Evolutionary conservation across 768 basidiomycete species (phyloP), one percentile per base, ranked within the genome.

Genomic region (Boletellus sp.): DNA sequence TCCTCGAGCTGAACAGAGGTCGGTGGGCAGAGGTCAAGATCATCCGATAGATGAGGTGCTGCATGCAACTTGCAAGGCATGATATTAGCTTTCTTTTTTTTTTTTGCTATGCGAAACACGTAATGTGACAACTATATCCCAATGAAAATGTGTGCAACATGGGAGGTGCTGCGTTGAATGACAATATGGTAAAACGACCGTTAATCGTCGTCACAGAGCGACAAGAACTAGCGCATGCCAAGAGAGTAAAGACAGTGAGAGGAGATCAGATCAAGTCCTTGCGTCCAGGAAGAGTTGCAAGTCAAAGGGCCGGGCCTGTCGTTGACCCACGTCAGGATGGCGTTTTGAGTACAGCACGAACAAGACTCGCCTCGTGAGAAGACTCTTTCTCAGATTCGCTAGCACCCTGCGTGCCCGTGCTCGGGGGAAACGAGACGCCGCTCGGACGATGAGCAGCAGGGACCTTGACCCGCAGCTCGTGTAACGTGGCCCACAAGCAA

Each of bases 21-120:
- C 76, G 84, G 52, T 87, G 85, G 85, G 78, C 79, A 51, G 84
- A 85, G 58, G 71, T 90, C 31, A 66, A 64, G 37, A 60, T 85
- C 53, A 58, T 85, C 51, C 69, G 64, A 49, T 78, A 66, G 52
- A 36, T 33, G 37, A 26, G 19, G n/a, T 9, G 10, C 17, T 10
- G n/a, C 36, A n/a, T 17, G 15, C 11, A 36, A 40, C 26, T 33
- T 38, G 26, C 1, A 51, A 35, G 32, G 32, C 45, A 32, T 46
- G 35, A 41, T 17, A 40, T 41, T 19, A 32, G 22, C 19, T 46
- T 34, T 46, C 34, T 48, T 46, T 41, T 24, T 68, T 49, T n/a
- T n/a, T n/a, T n/a, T n/a, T n/a, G n/a, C n/a, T n/a, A n/a, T 60
- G 59, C 35, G 61, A 58, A 19, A 57, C 60, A 39, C 65, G 53